These are phyloP conservation scores for Pneumocystis carinii DNA, from an alignment of 1,139 yeast genomes.

Conservation along the genomic window DNA sequence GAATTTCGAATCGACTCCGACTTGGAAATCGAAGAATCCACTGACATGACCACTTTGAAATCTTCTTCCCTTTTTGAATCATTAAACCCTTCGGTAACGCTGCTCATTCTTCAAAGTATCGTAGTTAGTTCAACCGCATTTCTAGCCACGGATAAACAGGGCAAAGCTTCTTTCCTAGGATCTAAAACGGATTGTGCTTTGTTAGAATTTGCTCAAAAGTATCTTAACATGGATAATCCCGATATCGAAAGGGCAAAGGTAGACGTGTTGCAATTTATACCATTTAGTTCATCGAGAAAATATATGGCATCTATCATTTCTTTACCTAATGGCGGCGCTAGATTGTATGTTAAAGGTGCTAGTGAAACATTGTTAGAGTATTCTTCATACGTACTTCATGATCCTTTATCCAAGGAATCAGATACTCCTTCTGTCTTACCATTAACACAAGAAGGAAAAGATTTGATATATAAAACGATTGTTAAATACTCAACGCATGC, in stretches of 20 bases:
- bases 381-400: constrained; percentile 27
- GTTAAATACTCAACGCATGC: constrained; percentile 59
- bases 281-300: constrained; percentile 84
- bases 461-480: constrained; percentile 33
- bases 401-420: constrained; percentile 18
- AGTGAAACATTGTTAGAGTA: constrained; percentile 66
- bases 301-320: constrained; percentile 74
- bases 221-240: constrained; percentile 35
- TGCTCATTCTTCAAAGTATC: constrained; percentile 44
- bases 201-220: constrained; percentile 48
- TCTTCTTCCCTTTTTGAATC: background rate
- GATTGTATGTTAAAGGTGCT: constrained; percentile 79
- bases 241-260: constrained; percentile 28
- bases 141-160: constrained; percentile 28
- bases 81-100: constrained; percentile 19
- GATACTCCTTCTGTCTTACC: constrained; percentile 25
- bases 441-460: constrained; percentile 16
- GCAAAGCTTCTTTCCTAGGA: constrained; percentile 50
- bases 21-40: background rate
- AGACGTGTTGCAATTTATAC: constrained; percentile 53
- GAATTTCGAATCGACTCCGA: background rate
- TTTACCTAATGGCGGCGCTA: constrained; percentile 30
- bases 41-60: background rate
- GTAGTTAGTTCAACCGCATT: constrained; percentile 79
- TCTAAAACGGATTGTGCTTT: constrained; percentile 91